phyloP scores from a whole-genome alignment of 441 rosid genomes.

The Theobroma grandiflorum region DNA sequence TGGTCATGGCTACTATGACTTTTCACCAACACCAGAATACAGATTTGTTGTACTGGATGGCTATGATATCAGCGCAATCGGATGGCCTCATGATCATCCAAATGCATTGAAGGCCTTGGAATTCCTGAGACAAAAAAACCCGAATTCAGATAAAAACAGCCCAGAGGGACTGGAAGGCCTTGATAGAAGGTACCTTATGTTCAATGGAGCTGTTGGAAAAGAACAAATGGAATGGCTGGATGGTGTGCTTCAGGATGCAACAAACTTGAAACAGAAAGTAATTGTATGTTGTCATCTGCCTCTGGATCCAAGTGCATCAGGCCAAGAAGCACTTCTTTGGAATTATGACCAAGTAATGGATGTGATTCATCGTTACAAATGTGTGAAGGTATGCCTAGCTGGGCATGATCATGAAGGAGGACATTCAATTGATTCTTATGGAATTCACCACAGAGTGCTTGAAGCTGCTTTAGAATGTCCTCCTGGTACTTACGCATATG shows the following conservation, averaged over 20 bases:
- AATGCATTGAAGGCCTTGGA: constrained; percentile 69
- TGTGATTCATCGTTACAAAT: constrained; percentile 64
- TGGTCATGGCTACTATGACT: constrained; percentile 78
- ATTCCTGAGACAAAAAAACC: constrained; percentile 73
- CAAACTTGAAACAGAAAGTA: constrained; percentile 66
- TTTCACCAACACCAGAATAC: constrained; percentile 73
- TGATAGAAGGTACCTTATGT: constrained; percentile 86
- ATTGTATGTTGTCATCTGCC: constrained; percentile 88
- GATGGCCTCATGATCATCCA: constrained; percentile 84
- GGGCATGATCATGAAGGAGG: constrained; percentile 92
- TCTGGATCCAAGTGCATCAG: constrained; percentile 63
- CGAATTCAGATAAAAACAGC: constrained; percentile 81
- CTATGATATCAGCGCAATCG: constrained; percentile 85
- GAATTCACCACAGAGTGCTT: constrained; percentile 79
- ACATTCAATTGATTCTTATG: constrained; percentile 72
- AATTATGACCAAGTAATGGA: constrained; percentile 84
- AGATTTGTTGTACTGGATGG: constrained; percentile 86
- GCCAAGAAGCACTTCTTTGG: constrained; percentile 75
- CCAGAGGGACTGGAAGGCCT: constrained; percentile 72
- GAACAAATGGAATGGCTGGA: constrained; percentile 84
- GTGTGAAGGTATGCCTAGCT: constrained; percentile 82
- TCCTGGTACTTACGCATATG: constrained; percentile 83
- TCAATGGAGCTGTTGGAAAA: constrained; percentile 89
- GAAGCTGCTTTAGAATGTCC: constrained; percentile 97
- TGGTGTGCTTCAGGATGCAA: constrained; percentile 70